A percentile compares a stretch with the other conserved stretches of the same genome.
Conservation (phyloP, 192 early-diverging fungal species). For the Mortierella claussenii region DNA sequence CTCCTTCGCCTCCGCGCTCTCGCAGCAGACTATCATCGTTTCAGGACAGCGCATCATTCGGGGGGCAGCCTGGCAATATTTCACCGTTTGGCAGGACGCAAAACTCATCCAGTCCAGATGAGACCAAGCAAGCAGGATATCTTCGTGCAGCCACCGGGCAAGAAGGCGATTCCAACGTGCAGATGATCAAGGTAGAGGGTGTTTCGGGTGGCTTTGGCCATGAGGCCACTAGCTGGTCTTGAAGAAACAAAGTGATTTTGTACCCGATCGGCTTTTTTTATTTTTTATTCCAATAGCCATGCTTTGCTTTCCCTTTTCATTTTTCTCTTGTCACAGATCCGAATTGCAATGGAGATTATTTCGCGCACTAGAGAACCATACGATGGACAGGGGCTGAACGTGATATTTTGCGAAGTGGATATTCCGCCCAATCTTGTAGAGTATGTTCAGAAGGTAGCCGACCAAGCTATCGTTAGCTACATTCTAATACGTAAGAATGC, state of each 20-base stretch:
- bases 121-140: slow-evolving; percentile 22
- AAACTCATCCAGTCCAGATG: slow-evolving; percentile 29
- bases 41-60: slow-evolving; percentile 11
- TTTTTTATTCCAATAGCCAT: neutral
- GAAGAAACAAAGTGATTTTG: neutral
- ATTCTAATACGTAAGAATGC: neutral
- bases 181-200: slow-evolving; percentile 34
- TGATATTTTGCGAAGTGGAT: neutral
- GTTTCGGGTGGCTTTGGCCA: slow-evolving; percentile 21
- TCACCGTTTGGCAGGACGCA: slow-evolving; percentile 20
- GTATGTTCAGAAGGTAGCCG: neutral
- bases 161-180: slow-evolving; percentile 21
- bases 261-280: neutral
- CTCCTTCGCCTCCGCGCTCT: slow-evolving; percentile 26
- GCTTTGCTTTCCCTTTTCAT: neutral
- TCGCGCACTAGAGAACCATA: no score
- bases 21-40: slow-evolving; percentile 34
- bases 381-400: no score
- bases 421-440: neutral
- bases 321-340: no score
- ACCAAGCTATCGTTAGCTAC: neutral
- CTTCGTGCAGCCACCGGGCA: slow-evolving; percentile 7
- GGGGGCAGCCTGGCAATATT: slow-evolving; percentile 14
- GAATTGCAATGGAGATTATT: no score
- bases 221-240: slow-evolving; percentile 23